phyloP scores from a whole-genome alignment of 2,329 filamentous ascomycete species.

The Oidium heveae region DNA sequence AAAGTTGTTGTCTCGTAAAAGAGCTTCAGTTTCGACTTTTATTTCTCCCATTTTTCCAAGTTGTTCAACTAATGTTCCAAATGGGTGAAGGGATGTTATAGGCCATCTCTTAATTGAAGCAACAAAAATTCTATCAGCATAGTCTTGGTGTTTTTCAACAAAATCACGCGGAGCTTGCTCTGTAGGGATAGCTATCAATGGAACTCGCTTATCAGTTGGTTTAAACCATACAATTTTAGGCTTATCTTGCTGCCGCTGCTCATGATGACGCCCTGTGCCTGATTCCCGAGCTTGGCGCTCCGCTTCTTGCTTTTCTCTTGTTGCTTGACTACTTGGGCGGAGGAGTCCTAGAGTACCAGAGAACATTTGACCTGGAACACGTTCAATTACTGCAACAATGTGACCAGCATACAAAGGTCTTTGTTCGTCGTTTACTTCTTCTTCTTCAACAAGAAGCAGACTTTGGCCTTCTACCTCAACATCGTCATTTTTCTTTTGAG shows the following conservation, averaged over 20 bases:
- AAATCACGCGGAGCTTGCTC: constrained; percentile 95
- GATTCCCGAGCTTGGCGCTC: constrained; percentile 83
- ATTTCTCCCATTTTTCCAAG: constrained; percentile 92
- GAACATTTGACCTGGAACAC: constrained; percentile 96
- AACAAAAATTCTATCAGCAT: constrained; percentile 93
- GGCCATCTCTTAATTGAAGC: constrained; percentile 99
- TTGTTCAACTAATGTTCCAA: constrained; percentile 90
- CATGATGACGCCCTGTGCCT: constrained; percentile 40
- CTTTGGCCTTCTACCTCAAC: constrained; percentile 97
- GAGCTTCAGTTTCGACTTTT: constrained; percentile 90
- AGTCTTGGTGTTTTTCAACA: constrained; percentile 94
- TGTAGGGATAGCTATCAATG: constrained; percentile 90
- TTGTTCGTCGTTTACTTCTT: constrained; percentile 95
- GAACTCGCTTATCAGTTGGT: constrained; percentile 78
- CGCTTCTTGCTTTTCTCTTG: constrained; percentile 97
- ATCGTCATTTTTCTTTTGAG: constrained; percentile 99
- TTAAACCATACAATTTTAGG: constrained; percentile 99
- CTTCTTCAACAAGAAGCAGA: constrained; percentile 84
- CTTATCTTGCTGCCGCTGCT: constrained; percentile 75
- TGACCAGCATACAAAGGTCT: constrained; percentile 95
- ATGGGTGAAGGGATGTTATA: constrained; percentile 96
- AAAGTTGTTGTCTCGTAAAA: constrained; percentile 97
- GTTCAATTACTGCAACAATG: constrained; percentile 90
- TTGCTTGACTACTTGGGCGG: constrained; percentile 90
- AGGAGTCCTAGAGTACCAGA: constrained; percentile 85